phyloP scores from a whole-genome alignment of 495 filamentous ascomycete genomes.

The Polyplosphaeria fusca region DNA sequence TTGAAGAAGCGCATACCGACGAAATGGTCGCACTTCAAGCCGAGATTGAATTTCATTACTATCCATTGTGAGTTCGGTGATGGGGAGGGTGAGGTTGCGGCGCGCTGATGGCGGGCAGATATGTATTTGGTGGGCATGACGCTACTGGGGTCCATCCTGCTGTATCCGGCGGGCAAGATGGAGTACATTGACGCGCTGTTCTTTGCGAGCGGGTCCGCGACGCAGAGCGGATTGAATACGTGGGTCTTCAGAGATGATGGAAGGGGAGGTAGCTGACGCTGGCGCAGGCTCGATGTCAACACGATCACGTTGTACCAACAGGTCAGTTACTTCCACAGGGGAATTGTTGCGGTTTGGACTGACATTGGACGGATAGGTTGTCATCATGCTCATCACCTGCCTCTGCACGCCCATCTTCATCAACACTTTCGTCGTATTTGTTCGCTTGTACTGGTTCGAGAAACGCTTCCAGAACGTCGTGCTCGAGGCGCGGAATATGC shows the following conservation, averaged over 20 bases:
- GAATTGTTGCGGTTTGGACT: not conserved
- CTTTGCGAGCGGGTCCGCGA: constrained; percentile 73
- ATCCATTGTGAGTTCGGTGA: constrained; percentile 62
- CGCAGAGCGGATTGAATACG: constrained; percentile 90
- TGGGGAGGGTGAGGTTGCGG: not conserved
- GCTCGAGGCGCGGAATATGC: constrained; percentile 53
- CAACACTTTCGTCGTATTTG: constrained; percentile 79
- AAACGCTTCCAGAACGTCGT: constrained; percentile 83
- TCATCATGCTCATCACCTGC: constrained; percentile 57
- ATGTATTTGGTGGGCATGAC: constrained; percentile 69
- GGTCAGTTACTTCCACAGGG: constrained; percentile 34
- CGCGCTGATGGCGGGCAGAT: constrained; percentile 49
- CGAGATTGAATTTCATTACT: constrained; percentile 79
- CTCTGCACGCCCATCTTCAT: constrained; percentile 80
- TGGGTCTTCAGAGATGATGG: constrained; percentile 33
- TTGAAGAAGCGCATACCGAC: constrained; percentile 48
- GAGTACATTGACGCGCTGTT: constrained; percentile 87
- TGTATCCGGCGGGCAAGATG: constrained; percentile 63
- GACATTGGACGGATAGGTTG: constrained; percentile 18
- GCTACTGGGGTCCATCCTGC: constrained; percentile 69
- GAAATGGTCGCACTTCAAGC: constrained; percentile 50
- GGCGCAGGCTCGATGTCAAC: constrained; percentile 65
- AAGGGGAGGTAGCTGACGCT: constrained; percentile 12
- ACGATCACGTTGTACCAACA: constrained; percentile 72
- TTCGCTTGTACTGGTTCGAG: constrained; percentile 96